phyloP scores from a whole-genome alignment of 768 basidiomycete genomes.

The Suillus paluster region DNA sequence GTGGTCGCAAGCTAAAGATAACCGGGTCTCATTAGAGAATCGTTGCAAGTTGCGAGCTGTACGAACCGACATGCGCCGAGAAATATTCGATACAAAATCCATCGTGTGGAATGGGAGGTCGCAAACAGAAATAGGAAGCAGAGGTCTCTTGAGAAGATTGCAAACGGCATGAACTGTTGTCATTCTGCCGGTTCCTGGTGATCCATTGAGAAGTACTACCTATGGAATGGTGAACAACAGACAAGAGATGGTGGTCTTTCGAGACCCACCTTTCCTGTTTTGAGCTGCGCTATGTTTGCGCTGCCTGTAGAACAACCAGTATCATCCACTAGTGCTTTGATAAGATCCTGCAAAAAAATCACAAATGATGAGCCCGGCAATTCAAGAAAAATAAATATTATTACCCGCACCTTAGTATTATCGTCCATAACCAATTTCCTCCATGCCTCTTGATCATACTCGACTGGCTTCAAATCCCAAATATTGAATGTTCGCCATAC shows the following conservation, averaged over 20 bases:
- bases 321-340: not conserved
- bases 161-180: not conserved
- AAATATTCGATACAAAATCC: not conserved
- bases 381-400: not conserved
- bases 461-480: not conserved
- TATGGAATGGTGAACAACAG: not conserved
- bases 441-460: not conserved
- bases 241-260: not conserved
- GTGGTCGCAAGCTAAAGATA: not conserved
- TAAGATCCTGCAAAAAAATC: not conserved
- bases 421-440: not conserved
- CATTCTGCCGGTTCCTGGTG: constrained; percentile 1
- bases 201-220: not conserved
- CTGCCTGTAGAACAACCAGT: not conserved
- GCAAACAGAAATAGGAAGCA: not conserved
- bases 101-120: no score
- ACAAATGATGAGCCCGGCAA: not conserved
- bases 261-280: not conserved
- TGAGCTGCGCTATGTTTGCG: not conserved
- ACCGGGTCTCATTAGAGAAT: not conserved
- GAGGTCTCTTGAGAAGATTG: not conserved
- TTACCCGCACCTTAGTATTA: not conserved
- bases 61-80: not conserved
- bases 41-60: not conserved
- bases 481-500: not conserved